Evolutionary conservation across 1,284 basidiomycete species (phyloP).

Genomic region (Trametes hirsuta): DNA sequence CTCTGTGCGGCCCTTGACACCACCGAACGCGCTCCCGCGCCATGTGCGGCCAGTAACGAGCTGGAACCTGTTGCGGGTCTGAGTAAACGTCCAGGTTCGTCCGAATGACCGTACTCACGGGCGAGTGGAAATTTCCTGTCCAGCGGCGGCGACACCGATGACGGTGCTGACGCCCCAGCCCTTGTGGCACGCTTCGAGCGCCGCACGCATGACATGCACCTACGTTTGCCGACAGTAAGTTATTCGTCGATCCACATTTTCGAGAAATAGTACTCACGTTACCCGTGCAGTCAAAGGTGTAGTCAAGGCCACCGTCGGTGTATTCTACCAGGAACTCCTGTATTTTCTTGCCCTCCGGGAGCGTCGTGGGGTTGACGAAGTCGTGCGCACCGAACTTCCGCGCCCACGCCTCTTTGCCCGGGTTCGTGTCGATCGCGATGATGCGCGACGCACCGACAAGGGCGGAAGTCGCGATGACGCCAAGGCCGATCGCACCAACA

Average conservation of each 20-base stretch:
- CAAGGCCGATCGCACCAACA: conserved; percentile 94
- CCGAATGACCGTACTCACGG: conserved; percentile 62
- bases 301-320: conserved; percentile 97
- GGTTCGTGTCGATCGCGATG: conserved; percentile 94
- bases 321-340: conserved; percentile 91
- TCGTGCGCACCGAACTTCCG: conserved; percentile 96
- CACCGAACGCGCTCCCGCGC: conserved; percentile 96
- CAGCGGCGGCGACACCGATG: conserved; percentile 95
- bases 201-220: conserved; percentile 93
- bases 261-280: conserved; percentile 60
- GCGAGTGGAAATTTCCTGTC: conserved; percentile 95
- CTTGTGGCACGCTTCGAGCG: conserved; percentile 97
- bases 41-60: conserved; percentile 89
- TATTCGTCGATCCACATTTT: background rate
- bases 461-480: conserved; percentile 84
- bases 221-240: conserved; percentile 28
- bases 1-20: conserved; percentile 97
- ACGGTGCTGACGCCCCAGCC: conserved; percentile 98
- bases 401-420: conserved; percentile 86
- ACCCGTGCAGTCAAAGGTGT: conserved; percentile 96
- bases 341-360: conserved; percentile 80
- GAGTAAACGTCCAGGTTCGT: too few relatives aligned
- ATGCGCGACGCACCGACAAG: conserved; percentile 84
- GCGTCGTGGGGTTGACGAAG: conserved; percentile 85
- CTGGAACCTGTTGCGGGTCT: conserved; percentile 61